Conservation (phyloP, 805 yeast species). For the Maudiozyma barnettii region DNA sequence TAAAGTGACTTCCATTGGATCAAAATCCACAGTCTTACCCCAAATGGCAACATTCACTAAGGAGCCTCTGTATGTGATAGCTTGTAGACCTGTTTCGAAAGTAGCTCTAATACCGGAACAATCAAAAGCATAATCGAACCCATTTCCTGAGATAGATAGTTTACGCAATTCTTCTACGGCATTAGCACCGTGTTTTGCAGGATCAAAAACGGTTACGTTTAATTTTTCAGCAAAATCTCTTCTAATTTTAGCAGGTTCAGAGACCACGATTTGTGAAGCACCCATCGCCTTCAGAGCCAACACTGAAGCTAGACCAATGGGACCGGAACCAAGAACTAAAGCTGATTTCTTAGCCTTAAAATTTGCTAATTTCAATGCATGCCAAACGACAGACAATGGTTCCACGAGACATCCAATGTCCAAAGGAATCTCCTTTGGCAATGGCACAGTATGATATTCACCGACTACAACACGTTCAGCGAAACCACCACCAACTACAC, state of each 20-base stretch:
- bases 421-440: conserved; percentile 37
- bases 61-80: conserved; percentile 43
- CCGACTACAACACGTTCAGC: conserved; percentile 40
- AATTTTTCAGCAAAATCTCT: conserved; percentile 40
- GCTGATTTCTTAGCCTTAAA: conserved; percentile 31
- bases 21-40: conserved; percentile 42
- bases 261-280: conserved; percentile 38
- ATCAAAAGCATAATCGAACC: conserved; percentile 44
- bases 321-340: conserved; percentile 51
- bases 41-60: conserved; percentile 61
- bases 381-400: conserved; percentile 51
- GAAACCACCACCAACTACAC: conserved; percentile 48
- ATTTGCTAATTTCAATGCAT: conserved; percentile 41
- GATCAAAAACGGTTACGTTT: conserved; percentile 44
- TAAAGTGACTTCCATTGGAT: conserved; percentile 47
- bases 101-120: conserved; percentile 46
- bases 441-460: conserved; percentile 31
- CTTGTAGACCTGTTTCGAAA: conserved; percentile 40
- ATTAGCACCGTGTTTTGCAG: conserved; percentile 30
- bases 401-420: conserved; percentile 50
- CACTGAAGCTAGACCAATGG: conserved; percentile 53
- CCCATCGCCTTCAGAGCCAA: conserved; percentile 45
- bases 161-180: conserved; percentile 32
- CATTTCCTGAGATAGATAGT: conserved; percentile 35
- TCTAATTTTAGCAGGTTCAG: conserved; percentile 42